A percentile compares a stretch with the other conserved stretches of the same genome.
Evolutionary conservation across 768 basidiomycete species (phyloP).

Genomic region (Mrakia hoshinonis): DNA sequence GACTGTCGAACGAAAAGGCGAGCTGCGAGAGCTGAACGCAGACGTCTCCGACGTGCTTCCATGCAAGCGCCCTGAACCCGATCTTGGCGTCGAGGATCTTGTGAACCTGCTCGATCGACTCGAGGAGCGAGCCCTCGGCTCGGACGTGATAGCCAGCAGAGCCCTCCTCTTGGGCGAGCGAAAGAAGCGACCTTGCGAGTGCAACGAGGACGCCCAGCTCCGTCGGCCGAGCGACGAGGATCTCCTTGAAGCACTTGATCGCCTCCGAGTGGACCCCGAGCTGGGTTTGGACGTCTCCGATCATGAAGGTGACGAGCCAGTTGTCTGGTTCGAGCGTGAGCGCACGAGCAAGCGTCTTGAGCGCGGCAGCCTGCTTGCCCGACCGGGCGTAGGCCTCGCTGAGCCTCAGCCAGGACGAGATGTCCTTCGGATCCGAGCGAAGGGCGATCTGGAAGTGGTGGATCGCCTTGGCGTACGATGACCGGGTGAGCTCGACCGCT

Average conservation of each 20-base stretch:
- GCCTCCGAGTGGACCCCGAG: constrained; percentile 69
- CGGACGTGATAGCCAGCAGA: constrained; percentile 63
- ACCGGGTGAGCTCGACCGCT: constrained; percentile 68
- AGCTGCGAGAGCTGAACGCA: constrained; percentile 56
- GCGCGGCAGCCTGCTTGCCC: constrained; percentile 76
- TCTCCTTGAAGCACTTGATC: constrained; percentile 53
- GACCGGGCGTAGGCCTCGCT: constrained; percentile 85
- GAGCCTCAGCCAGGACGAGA: constrained; percentile 75
- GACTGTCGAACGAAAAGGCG: constrained; percentile 47
- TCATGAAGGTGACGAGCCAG: constrained; percentile 76
- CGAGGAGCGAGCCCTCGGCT: constrained; percentile 62
- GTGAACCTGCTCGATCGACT: constrained; percentile 52
- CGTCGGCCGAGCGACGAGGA: constrained; percentile 51
- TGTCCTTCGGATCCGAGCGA: constrained; percentile 66
- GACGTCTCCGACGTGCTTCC: constrained; percentile 76
- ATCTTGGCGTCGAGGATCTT: constrained; percentile 48
- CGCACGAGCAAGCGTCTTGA: constrained; percentile 74
- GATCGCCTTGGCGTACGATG: constrained; percentile 65
- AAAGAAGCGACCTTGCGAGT: constrained; percentile 62
- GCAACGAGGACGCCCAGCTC: constrained; percentile 67
- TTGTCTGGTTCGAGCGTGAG: constrained; percentile 62
- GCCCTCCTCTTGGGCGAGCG: constrained; percentile 59
- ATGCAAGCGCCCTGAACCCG: constrained; percentile 62
- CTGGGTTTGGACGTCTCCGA: constrained; percentile 73
- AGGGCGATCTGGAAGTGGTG: constrained; percentile 79